phyloP scores from a whole-genome alignment of 257 asterid genomes.

The Orobanche coerulescens region DNA sequence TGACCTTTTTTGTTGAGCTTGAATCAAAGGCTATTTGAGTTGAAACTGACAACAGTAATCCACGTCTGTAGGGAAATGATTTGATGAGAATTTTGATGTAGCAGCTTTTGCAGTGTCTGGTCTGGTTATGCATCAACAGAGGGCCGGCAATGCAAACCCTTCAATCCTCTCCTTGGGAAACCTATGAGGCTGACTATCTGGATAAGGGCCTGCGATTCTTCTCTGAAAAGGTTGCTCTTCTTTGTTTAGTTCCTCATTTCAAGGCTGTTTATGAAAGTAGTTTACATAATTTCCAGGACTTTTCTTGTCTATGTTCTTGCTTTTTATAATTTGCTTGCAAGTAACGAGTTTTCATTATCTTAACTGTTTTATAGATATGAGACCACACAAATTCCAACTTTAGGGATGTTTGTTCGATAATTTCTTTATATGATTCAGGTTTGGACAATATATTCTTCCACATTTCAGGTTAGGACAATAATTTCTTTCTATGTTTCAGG shows the following conservation, averaged over 20 bases:
- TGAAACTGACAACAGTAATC: slow-evolving; percentile 11
- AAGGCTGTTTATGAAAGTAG: not conserved
- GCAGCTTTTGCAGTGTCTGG: slow-evolving; percentile 99
- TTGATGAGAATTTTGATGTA: slow-evolving; percentile 87
- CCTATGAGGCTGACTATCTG: slow-evolving; percentile 97
- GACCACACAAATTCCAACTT: not conserved
- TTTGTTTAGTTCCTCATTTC: slow-evolving; percentile 13
- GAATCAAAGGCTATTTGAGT: not conserved
- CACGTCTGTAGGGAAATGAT: slow-evolving; percentile 77
- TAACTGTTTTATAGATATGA: not conserved
- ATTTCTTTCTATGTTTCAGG: slow-evolving; percentile 41
- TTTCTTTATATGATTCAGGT: not conserved
- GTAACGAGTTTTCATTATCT: not conserved
- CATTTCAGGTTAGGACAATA: too few species aligned
- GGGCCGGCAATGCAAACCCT: slow-evolving; percentile 97
- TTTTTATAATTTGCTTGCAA: not conserved
- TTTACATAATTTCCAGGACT: not conserved
- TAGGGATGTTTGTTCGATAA: not conserved
- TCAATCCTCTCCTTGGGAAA: slow-evolving; percentile 99
- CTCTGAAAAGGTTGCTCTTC: slow-evolving; percentile 74
- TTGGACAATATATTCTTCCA: not conserved
- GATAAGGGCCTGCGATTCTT: slow-evolving; percentile 92
- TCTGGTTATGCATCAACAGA: slow-evolving; percentile 98
- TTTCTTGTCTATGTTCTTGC: slow-evolving; percentile 13
- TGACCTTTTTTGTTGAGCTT: not conserved